Percentiles rank a stretch among this genome's conserved stretches.
These are phyloP conservation scores for Cladorrhinum sp. DNA, from an alignment of 2,329 filamentous ascomycete genomes.

Conservation along the genomic window DNA sequence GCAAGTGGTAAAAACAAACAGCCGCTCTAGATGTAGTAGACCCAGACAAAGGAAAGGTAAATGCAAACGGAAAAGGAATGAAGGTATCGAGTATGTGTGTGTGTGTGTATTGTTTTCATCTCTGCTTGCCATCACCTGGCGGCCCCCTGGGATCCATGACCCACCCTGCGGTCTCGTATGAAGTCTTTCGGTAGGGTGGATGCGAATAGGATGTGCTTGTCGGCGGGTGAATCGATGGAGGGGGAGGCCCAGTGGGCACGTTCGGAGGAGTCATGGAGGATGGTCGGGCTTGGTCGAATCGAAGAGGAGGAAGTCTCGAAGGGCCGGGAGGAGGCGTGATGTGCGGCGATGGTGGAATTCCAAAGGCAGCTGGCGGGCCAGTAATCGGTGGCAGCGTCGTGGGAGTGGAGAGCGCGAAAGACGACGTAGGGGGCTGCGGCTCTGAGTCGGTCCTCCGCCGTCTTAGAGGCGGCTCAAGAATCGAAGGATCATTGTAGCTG, in stretches of 20 bases:
- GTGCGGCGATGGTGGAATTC: slow-evolving; percentile 36
- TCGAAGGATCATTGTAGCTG: slow-evolving; percentile 37
- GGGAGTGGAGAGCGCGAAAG: slow-evolving; percentile 40
- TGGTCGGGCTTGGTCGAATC: slow-evolving; percentile 40
- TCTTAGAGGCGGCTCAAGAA: slow-evolving; percentile 45
- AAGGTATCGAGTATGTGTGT: neutral
- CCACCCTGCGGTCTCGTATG: slow-evolving; percentile 39
- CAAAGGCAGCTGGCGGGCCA: slow-evolving; percentile 33
- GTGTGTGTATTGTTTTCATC: slow-evolving; percentile 7
- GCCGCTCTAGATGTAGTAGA: neutral
- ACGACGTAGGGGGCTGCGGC: slow-evolving; percentile 40
- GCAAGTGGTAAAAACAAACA: neutral
- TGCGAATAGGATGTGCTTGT: slow-evolving; percentile 13
- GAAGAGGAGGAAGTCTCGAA: slow-evolving; percentile 48
- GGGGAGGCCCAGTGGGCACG: slow-evolving; percentile 16
- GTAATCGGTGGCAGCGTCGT: slow-evolving; percentile 42
- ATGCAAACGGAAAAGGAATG: neutral
- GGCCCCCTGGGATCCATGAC: slow-evolving; percentile 30
- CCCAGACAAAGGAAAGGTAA: slow-evolving; percentile 4
- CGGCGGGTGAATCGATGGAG: slow-evolving; percentile 7
- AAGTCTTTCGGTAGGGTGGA: slow-evolving; percentile 27
- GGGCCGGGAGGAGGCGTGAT: slow-evolving; percentile 37
- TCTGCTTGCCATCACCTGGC: slow-evolving; percentile 14
- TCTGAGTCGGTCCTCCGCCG: slow-evolving; percentile 48
- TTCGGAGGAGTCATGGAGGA: slow-evolving; percentile 29